phyloP scores from a whole-genome alignment of 2,329 filamentous ascomycete species.

The Apiospora arundinis region DNA sequence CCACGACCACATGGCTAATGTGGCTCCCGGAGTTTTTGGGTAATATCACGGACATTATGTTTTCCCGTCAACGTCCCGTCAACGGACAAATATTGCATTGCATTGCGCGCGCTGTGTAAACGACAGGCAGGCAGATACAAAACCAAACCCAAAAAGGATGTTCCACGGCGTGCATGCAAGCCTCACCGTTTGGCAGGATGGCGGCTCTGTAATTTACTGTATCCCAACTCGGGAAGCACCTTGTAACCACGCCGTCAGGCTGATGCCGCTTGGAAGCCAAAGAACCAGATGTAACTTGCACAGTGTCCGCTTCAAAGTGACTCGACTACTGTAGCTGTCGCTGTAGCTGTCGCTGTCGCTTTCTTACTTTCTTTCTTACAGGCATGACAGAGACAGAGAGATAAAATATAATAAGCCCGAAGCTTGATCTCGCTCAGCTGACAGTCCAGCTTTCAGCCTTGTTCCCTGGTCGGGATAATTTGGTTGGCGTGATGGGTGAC shows the following conservation, averaged over 20 bases:
- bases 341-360: no score
- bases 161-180: background rate
- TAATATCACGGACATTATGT: background rate
- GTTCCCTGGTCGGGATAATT: background rate
- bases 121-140: background rate
- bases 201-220: background rate
- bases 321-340: background rate
- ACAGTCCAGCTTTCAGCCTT: conserved; percentile 1
- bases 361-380: background rate
- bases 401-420: background rate
- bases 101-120: no score
- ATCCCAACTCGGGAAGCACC: background rate
- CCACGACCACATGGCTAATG: conserved; percentile 3
- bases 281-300: background rate
- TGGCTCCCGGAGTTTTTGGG: background rate
- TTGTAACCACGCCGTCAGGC: background rate
- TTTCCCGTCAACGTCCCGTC: background rate
- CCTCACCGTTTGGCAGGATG: conserved; percentile 10
- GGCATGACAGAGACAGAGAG: background rate
- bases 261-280: background rate
- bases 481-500: background rate
- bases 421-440: background rate
- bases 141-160: no score
- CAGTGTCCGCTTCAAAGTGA: background rate
- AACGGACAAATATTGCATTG: background rate